Evolutionary conservation across 2,329 filamentous ascomycete genomes (phyloP).

Genomic region (Neofusicoccum sp.): DNA sequence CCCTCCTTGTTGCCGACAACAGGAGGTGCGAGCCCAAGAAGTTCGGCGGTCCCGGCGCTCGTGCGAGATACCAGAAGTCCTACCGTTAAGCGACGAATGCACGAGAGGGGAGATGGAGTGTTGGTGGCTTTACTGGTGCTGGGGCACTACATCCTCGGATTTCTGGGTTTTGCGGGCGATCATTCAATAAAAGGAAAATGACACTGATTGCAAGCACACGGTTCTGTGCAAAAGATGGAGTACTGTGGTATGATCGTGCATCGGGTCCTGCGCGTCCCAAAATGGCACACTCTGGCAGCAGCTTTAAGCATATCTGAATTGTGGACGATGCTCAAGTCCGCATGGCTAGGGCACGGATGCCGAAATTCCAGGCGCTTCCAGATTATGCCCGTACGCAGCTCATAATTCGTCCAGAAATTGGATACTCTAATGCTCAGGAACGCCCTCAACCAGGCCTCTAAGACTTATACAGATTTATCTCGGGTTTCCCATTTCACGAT

Average conservation of each 20-base stretch:
- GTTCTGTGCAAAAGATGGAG: slow-evolving; percentile 14
- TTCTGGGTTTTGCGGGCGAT: slow-evolving; percentile 23
- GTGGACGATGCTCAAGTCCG: background rate
- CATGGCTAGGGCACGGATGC: background rate
- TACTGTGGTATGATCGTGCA: slow-evolving; percentile 13
- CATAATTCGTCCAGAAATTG: background rate
- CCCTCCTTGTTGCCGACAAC: slow-evolving; percentile 98
- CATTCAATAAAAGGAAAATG: slow-evolving; percentile 40
- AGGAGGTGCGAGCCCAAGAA: slow-evolving; percentile 99
- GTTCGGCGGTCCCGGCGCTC: slow-evolving; percentile 89
- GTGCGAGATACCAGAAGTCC: slow-evolving; percentile 97
- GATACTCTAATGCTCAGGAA: background rate
- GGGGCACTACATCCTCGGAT: slow-evolving; percentile 17
- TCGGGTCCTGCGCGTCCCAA: background rate
- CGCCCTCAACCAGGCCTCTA: no score
- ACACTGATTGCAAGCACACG: slow-evolving; percentile 35
- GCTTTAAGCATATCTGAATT: background rate
- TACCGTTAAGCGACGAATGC: slow-evolving; percentile 72
- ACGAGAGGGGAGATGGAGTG: slow-evolving; percentile 19
- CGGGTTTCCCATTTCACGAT: no score
- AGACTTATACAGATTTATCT: no score
- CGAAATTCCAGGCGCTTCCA: background rate
- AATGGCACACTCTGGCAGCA: background rate
- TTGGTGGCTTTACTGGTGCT: slow-evolving; percentile 17
- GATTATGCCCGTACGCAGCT: background rate